phyloP scores from a whole-genome alignment of 2,329 filamentous ascomycete genomes.

The Penicillium verrucosum region DNA sequence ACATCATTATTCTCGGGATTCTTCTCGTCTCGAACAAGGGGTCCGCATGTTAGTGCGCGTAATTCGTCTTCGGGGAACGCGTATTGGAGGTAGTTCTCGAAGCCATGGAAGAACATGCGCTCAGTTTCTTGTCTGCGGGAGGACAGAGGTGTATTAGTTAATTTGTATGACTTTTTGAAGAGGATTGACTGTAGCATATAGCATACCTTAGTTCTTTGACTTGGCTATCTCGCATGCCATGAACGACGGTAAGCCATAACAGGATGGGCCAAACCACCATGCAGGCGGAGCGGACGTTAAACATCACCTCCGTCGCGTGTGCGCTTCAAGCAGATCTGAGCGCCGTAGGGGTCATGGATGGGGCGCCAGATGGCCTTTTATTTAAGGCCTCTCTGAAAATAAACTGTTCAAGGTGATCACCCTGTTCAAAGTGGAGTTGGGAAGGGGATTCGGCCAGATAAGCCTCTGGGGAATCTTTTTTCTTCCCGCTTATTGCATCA shows the following conservation, averaged over 20 bases:
- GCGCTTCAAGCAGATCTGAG: constrained; percentile 34
- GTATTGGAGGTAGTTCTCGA: constrained; percentile 87
- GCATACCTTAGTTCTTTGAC: constrained; percentile 37
- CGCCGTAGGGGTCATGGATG: constrained; percentile 24
- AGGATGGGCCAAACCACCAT: constrained; percentile 33
- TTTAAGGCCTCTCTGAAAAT: background rate
- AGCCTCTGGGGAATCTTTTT: constrained; percentile 23
- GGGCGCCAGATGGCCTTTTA: constrained; percentile 10
- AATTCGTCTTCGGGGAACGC: constrained; percentile 97
- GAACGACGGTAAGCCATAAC: constrained; percentile 35
- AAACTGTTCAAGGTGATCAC: background rate
- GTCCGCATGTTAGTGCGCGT: constrained; percentile 77
- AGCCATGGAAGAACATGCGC: constrained; percentile 94
- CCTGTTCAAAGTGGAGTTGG: constrained; percentile 3
- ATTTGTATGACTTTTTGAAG: background rate
- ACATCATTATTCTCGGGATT: constrained; percentile 92
- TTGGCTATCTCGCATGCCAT: constrained; percentile 37
- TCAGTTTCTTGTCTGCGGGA: constrained; percentile 44
- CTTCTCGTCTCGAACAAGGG: constrained; percentile 76
- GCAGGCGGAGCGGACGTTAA: constrained; percentile 33
- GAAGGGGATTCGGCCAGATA: constrained; percentile 31
- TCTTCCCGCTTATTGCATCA: constrained; percentile 17
- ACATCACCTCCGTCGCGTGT: constrained; percentile 42
- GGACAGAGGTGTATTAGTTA: background rate
- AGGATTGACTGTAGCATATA: background rate